phyloP scores from a whole-genome alignment of 495 filamentous ascomycete species.

The Acidomyces sp. region DNA sequence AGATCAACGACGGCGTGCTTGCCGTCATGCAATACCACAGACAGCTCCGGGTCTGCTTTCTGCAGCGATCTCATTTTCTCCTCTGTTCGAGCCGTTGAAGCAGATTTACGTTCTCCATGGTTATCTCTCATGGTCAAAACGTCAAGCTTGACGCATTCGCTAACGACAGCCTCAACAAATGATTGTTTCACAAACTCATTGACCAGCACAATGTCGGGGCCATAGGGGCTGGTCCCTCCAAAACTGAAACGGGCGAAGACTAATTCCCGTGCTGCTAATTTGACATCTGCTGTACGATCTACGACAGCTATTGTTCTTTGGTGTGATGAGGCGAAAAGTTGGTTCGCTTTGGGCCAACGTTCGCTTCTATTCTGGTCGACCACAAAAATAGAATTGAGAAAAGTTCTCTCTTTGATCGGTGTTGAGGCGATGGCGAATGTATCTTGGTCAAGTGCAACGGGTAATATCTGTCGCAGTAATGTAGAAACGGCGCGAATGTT shows the following conservation, averaged over 20 bases:
- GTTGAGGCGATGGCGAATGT: slow-evolving; percentile 29
- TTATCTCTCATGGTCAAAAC: background rate
- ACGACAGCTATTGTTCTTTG: slow-evolving; percentile 37
- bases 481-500: slow-evolving; percentile 24
- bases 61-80: slow-evolving; percentile 3
- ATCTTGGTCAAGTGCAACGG: slow-evolving; percentile 32
- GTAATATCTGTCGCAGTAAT: slow-evolving; percentile 32
- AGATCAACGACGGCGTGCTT: slow-evolving; percentile 5
- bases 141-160: slow-evolving; percentile 10
- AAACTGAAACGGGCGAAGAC: slow-evolving; percentile 38
- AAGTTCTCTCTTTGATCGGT: slow-evolving; percentile 1
- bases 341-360: slow-evolving; percentile 1
- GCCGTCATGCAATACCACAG: slow-evolving; percentile 5
- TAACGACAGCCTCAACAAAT: slow-evolving; percentile 35
- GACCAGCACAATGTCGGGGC: slow-evolving; percentile 42
- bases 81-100: background rate
- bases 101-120: background rate
- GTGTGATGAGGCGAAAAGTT: slow-evolving; percentile 26
- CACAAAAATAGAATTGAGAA: slow-evolving; percentile 5
- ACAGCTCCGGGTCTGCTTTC: background rate
- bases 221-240: slow-evolving; percentile 38
- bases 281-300: slow-evolving; percentile 38
- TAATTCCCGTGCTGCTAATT: slow-evolving; percentile 34
- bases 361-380: slow-evolving; percentile 17
- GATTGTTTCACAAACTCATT: slow-evolving; percentile 42